These are phyloP conservation scores for Saccharomycodes ludwigii DNA, from an alignment of 805 yeast genomes.

Conservation along the genomic window DNA sequence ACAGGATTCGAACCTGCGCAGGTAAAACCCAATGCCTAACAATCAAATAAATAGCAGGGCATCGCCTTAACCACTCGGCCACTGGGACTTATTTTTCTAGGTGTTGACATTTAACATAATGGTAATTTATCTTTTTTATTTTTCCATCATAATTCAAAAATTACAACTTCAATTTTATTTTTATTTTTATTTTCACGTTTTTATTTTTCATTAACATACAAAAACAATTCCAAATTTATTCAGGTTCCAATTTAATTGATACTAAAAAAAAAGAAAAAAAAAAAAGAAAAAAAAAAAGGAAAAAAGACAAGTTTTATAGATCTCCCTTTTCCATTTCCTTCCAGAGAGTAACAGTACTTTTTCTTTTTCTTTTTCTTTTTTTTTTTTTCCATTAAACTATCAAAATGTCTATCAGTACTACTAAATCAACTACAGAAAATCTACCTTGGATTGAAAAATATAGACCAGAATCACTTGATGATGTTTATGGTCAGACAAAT, in stretches of 20 bases:
- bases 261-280: too few relatives aligned
- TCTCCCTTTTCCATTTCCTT: too few relatives aligned
- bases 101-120: neutral
- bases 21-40: slow-evolving; percentile 80
- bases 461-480: slow-evolving; percentile 74
- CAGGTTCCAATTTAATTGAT: neutral
- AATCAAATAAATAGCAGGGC: slow-evolving; percentile 52
- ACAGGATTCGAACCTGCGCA: slow-evolving; percentile 99
- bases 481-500: slow-evolving; percentile 84
- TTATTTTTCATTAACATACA: neutral
- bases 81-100: too few relatives aligned
- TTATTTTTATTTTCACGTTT: neutral
- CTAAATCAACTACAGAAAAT: slow-evolving; percentile 25
- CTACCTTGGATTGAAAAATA: slow-evolving; percentile 94
- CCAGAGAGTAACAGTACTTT: too few relatives aligned
- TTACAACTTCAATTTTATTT: too few relatives aligned
- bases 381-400: too few relatives aligned
- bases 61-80: slow-evolving; percentile 92
- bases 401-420: neutral
- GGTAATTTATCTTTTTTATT: neutral
- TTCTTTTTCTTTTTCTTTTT: too few relatives aligned
- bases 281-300: neutral
- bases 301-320: too few relatives aligned
- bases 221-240: neutral
- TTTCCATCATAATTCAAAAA: too few relatives aligned